A percentile compares a stretch with the other conserved stretches of the same genome.
Conservation (phyloP, 768 basidiomycete genomes). For the Kwoniella sp. region DNA sequence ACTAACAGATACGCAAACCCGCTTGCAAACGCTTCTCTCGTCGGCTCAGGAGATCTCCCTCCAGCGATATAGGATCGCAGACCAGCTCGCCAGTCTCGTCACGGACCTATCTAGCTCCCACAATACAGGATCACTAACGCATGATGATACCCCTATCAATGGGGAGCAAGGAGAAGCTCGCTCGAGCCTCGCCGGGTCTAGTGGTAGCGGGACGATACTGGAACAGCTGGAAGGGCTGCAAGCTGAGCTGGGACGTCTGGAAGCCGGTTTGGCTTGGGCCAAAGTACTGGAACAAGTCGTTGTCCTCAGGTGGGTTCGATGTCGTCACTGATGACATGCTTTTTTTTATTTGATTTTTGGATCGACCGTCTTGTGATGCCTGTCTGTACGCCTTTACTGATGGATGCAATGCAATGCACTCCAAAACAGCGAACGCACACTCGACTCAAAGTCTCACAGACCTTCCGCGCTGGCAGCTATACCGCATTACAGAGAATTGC, state of each 20-base stretch:
- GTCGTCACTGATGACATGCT: background rate
- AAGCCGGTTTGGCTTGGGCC: conserved; percentile 75
- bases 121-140: conserved; percentile 47
- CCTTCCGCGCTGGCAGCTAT: conserved; percentile 57
- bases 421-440: conserved; percentile 59
- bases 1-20: conserved; percentile 61
- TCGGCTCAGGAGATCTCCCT: conserved; percentile 74
- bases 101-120: conserved; percentile 65
- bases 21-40: conserved; percentile 62
- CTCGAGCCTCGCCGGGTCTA: background rate
- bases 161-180: conserved; percentile 37
- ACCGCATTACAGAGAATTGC: conserved; percentile 66
- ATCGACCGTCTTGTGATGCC: too few species aligned
- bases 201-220: conserved; percentile 59
- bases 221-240: conserved; percentile 82
- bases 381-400: background rate
- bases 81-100: conserved; percentile 72
- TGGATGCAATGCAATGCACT: conserved; percentile 61
- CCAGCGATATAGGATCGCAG: conserved; percentile 73
- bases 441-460: conserved; percentile 56
- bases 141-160: background rate
- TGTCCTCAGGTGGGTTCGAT: conserved; percentile 66
- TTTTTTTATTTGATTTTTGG: too few species aligned
- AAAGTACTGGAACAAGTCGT: conserved; percentile 72
- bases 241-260: conserved; percentile 72